These are phyloP conservation scores for Hamigera avellanea DNA, from an alignment of 495 filamentous ascomycete genomes.

Conservation along the genomic window DNA sequence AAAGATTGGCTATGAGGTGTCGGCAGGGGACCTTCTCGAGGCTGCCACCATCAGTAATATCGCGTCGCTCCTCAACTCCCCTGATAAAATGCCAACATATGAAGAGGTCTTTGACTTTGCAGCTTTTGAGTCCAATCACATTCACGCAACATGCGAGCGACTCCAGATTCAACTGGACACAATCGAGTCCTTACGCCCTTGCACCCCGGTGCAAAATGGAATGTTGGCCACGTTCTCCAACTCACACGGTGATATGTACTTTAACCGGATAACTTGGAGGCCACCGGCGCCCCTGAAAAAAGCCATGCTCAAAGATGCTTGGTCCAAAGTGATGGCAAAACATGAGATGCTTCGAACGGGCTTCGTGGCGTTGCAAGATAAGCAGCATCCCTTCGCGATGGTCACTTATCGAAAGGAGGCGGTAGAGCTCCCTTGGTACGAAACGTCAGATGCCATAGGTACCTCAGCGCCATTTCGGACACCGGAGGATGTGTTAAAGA, in stretches of 20 bases:
- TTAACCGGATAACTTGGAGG: slow-evolving; percentile 63
- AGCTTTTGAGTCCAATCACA: slow-evolving; percentile 37
- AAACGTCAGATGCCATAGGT: slow-evolving; percentile 10
- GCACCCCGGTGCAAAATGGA: slow-evolving; percentile 65
- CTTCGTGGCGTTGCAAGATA: slow-evolving; percentile 42
- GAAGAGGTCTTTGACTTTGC: slow-evolving; percentile 12
- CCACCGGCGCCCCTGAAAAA: slow-evolving; percentile 38
- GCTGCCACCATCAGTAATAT: slow-evolving; percentile 19
- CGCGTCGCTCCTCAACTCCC: slow-evolving; percentile 12
- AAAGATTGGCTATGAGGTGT: slow-evolving; percentile 40
- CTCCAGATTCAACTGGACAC: slow-evolving; percentile 6
- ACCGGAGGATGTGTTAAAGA: slow-evolving; percentile 13
- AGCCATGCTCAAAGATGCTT: slow-evolving; percentile 43
- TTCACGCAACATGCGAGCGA: slow-evolving; percentile 37
- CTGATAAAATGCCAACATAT: slow-evolving; percentile 2
- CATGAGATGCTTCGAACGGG: slow-evolving; percentile 62
- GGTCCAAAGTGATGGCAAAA: slow-evolving; percentile 38
- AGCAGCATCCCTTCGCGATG: slow-evolving; percentile 52
- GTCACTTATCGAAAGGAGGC: slow-evolving; percentile 33
- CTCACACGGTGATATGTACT: slow-evolving; percentile 57
- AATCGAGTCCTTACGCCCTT: slow-evolving; percentile 24
- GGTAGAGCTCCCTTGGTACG: slow-evolving; percentile 32
- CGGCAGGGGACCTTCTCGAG: slow-evolving; percentile 59
- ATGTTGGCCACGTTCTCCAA: slow-evolving; percentile 67
- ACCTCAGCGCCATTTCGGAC: slow-evolving; percentile 5